phyloP scores from a whole-genome alignment of 2,329 filamentous ascomycete species.

The Epichloe amarillans region DNA sequence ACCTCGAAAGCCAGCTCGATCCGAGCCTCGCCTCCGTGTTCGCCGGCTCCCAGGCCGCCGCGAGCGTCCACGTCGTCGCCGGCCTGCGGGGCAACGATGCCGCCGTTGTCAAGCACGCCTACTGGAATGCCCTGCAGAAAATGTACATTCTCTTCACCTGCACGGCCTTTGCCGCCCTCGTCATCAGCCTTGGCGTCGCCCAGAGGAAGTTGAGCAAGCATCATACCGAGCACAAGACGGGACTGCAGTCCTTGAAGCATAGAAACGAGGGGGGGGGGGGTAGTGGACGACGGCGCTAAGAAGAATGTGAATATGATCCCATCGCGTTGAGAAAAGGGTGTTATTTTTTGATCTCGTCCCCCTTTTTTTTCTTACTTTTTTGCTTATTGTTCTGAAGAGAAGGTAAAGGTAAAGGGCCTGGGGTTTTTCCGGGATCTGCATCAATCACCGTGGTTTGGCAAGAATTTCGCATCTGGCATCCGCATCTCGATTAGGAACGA shows the following conservation, averaged over 20 bases:
- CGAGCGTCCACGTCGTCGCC: constrained; percentile 46
- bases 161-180: constrained; percentile 32
- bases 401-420: no score
- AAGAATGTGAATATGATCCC: no score
- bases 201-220: constrained; percentile 39
- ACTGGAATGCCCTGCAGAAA: constrained; percentile 34
- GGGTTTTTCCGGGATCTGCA: no score
- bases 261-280: constrained; percentile 15
- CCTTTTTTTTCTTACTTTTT: no score
- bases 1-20: constrained; percentile 36
- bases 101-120: constrained; percentile 29
- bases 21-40: constrained; percentile 35
- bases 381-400: no score
- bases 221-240: constrained; percentile 46
- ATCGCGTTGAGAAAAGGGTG: no score
- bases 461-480: no score
- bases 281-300: neutral
- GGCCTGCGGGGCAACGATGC: constrained; percentile 32
- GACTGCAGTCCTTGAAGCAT: constrained; percentile 29
- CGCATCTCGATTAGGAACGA: no score
- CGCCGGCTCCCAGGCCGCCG: constrained; percentile 45
- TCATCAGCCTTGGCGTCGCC: constrained; percentile 33
- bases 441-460: no score
- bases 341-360: no score
- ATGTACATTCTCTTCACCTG: constrained; percentile 47